Percentiles rank a stretch among this genome's conserved stretches.
These are phyloP conservation scores for Fusarium annulatum DNA, from an alignment of 2,329 filamentous ascomycete species.

Conservation along the genomic window DNA sequence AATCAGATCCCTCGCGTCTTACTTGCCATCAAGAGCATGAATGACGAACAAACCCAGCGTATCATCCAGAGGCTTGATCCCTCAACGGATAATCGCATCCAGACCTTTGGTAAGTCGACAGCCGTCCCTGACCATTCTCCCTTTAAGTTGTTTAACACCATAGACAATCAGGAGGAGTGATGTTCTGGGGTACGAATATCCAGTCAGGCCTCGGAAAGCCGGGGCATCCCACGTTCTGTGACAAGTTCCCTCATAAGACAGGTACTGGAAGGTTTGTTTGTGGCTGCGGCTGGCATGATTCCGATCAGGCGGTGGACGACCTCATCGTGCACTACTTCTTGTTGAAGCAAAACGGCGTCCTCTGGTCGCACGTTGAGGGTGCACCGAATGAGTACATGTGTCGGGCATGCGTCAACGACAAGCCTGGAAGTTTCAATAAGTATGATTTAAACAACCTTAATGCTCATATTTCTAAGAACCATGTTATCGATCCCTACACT, in stretches of 20 bases:
- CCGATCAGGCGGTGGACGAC: background rate
- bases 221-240: background rate
- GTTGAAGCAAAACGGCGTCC: background rate
- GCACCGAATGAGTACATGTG: background rate
- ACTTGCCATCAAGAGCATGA: background rate
- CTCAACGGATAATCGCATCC: background rate
- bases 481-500: background rate
- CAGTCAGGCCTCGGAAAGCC: background rate
- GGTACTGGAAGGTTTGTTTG: background rate
- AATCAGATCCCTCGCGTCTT: background rate
- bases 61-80: background rate
- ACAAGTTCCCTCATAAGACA: background rate
- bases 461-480: background rate
- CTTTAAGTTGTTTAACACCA: background rate
- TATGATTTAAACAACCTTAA: background rate
- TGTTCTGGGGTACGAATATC: background rate
- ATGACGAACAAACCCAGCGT: background rate
- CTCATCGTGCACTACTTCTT: background rate
- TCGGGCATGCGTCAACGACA: background rate
- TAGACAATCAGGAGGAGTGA: background rate
- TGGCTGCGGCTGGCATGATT: background rate
- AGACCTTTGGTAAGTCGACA: background rate
- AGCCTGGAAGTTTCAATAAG: background rate
- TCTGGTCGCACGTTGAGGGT: background rate
- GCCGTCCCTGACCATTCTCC: accelerated